Evolutionary conservation across 345 rosid species (phyloP).

Genomic region (Lepidium didymum): DNA sequence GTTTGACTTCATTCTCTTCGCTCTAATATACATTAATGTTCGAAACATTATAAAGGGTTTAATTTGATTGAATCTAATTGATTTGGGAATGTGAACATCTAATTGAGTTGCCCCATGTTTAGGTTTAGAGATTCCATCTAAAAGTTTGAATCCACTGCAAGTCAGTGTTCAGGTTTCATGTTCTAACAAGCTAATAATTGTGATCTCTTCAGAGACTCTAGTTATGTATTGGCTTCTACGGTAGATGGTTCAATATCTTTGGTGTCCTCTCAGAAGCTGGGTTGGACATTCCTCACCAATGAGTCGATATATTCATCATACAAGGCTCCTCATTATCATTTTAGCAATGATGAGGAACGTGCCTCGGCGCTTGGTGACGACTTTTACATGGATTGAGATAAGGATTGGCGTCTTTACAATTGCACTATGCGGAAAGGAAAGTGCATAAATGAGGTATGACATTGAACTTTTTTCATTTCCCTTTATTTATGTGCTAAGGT

Average conservation of each 20-base stretch:
- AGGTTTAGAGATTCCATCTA: not conserved
- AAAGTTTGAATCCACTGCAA: slow-evolving; percentile 7
- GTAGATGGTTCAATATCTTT: slow-evolving; percentile 50
- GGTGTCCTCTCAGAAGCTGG: slow-evolving; percentile 29
- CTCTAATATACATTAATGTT: not conserved
- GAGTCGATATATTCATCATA: slow-evolving; percentile 57
- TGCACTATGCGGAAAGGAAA: slow-evolving; percentile 37
- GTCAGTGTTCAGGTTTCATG: not conserved
- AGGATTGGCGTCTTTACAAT: slow-evolving; percentile 52
- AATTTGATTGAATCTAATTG: not conserved
- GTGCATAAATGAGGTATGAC: slow-evolving; percentile 31
- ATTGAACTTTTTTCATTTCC: not conserved
- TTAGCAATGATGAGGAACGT: slow-evolving; percentile 23
- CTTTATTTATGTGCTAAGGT: not conserved
- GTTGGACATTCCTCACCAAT: slow-evolving; percentile 49
- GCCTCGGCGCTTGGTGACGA: slow-evolving; percentile 35
- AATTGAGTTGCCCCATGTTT: not conserved
- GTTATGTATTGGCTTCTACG: slow-evolving; percentile 38
- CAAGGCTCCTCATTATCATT: slow-evolving; percentile 40
- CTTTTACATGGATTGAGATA: slow-evolving; percentile 53
- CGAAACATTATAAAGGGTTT: not conserved
- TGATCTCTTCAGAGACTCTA: slow-evolving; percentile 32
- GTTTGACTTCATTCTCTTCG: not conserved
- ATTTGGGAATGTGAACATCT: not conserved
- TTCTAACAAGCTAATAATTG: not conserved